Conservation (phyloP, 2,329 filamentous ascomycete species). For the Penicillium rolfsii region DNA sequence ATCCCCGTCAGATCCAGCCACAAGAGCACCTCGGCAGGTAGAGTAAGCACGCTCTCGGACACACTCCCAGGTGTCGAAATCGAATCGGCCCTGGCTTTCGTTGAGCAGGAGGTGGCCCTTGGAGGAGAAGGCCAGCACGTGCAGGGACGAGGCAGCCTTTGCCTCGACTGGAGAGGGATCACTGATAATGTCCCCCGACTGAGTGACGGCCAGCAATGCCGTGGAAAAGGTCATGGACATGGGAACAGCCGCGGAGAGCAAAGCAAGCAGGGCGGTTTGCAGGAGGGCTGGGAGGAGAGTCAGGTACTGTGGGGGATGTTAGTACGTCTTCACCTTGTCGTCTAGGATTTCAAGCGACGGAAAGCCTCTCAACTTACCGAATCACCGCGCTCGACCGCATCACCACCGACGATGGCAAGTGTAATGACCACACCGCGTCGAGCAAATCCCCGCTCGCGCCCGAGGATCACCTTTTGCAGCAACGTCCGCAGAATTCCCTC, state of each 20-base stretch:
- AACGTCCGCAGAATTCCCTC: conserved; percentile 59
- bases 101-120: conserved; percentile 72
- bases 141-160: conserved; percentile 68
- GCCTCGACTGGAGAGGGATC: conserved; percentile 68
- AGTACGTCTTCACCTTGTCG: neutral
- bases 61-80: conserved; percentile 73
- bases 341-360: neutral
- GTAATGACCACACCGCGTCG: conserved; percentile 50
- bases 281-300: conserved; percentile 79
- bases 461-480: conserved; percentile 45
- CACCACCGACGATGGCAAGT: conserved; percentile 45
- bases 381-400: conserved; percentile 40
- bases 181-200: conserved; percentile 50
- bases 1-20: conserved; percentile 47
- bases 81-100: conserved; percentile 81
- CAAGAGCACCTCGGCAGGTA: conserved; percentile 62
- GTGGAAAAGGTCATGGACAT: conserved; percentile 73
- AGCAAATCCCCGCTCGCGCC: conserved; percentile 47
- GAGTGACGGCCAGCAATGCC: conserved; percentile 63
- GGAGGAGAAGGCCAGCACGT: conserved; percentile 82
- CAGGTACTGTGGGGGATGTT: conserved; percentile 64
- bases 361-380: conserved; percentile 35
- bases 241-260: conserved; percentile 81
- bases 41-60: conserved; percentile 67
- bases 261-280: conserved; percentile 75